Base-by-base conservation (phyloP, 78 protist species). In the Dictyostelium purpureum region DNA sequence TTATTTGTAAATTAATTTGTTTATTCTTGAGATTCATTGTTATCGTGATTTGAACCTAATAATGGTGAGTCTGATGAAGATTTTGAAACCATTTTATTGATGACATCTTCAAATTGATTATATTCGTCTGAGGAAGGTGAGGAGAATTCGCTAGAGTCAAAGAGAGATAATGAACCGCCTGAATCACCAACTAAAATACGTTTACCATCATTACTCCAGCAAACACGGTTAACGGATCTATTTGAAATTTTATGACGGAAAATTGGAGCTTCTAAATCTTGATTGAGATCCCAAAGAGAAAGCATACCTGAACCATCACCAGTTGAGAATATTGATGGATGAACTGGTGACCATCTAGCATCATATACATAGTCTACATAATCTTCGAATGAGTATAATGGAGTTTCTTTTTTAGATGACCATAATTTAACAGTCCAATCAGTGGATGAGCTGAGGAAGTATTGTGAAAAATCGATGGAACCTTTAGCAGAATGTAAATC, bases 401-500 rank as follows among this genome's bases (percentile, higher is more conserved):
- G 88, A 24, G 54, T 26, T 3, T 89, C 81, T 78, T 89, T 89
- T 63, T 67, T 89, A 1, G 81, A 28, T 35, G 83, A 31, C 98
- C 98, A 96, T 42, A 96, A 76, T 71, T 88, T 83, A 73, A 76
- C 31, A 10, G 97, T 80, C 98, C 98, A 96, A 77, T 96, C 98
- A 12, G 91, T 88, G 10, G 96, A 93, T 5, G 96, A 78, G 0
- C 94, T 52, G 61, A 96, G 54, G 51, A 96, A 49, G 35, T 93
- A 57, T 35, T 96, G 90, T 10, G 94, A 52, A 51, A 87, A 93
- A 9, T 95, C 96, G 6, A 10, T n/a, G 19, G 56, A 77, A 37
- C 87, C 77, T 3, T 61, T 88, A 26, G 57, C 16, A 10, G 96
- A 35, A 73, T 96, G 98, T 66, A 73, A 93, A 59, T 93, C 79